Conservation (phyloP, 805 yeast genomes). For the Torulaspora delbrueckii region DNA sequence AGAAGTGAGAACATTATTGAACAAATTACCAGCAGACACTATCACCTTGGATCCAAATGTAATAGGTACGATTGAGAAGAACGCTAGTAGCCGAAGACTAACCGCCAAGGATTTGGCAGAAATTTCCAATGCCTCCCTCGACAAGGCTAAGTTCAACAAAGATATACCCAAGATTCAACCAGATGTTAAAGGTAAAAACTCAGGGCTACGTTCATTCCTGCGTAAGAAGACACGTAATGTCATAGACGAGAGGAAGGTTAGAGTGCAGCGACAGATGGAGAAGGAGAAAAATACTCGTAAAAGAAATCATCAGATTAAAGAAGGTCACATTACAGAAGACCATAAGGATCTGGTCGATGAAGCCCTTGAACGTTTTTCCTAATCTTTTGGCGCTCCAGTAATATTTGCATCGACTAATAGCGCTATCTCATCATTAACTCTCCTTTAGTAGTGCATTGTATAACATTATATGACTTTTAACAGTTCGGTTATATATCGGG, state of each 20-base stretch:
- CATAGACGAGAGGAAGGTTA: constrained; percentile 75
- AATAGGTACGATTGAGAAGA: constrained; percentile 77
- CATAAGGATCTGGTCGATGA: constrained; percentile 39
- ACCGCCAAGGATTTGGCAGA: constrained; percentile 54
- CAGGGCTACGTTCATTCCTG: constrained; percentile 71
- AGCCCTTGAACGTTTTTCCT: constrained; percentile 39
- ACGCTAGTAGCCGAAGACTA: constrained; percentile 58
- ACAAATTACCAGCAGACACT: constrained; percentile 88
- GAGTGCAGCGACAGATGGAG: constrained; percentile 68
- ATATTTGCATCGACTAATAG: background rate
- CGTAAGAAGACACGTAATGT: constrained; percentile 83
- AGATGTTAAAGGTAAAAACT: constrained; percentile 71
- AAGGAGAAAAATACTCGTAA: constrained; percentile 69
- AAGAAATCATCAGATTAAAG: constrained; percentile 41
- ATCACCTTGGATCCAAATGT: constrained; percentile 83
- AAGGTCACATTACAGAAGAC: constrained; percentile 54
- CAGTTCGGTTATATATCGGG: constrained; percentile 6
- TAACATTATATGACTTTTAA: constrained; percentile 4
- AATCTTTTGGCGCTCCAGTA: background rate
- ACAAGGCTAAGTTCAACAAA: constrained; percentile 39
- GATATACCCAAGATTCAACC: constrained; percentile 59
- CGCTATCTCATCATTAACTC: background rate
- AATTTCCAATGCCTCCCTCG: constrained; percentile 34
- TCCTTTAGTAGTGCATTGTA: constrained; percentile 5
- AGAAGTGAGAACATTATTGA: constrained; percentile 79